phyloP scores from a whole-genome alignment of 2,329 filamentous ascomycete species.

The Reticulascus tulasneorum region DNA sequence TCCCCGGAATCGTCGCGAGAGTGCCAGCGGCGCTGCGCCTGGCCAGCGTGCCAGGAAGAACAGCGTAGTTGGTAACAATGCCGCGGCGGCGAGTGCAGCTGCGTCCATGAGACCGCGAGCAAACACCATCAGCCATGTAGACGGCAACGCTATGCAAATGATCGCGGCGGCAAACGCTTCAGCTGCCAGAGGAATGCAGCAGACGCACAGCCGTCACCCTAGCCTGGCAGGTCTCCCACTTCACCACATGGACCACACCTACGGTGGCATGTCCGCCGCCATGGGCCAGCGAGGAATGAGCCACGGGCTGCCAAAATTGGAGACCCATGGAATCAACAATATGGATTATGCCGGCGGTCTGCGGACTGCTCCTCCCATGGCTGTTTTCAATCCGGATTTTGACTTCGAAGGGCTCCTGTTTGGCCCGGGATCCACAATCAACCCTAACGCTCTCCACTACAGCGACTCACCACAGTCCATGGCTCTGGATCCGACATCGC shows the following conservation, averaged over 20 bases:
- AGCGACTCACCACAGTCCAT: conserved; percentile 70
- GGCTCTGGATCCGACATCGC: conserved; percentile 58
- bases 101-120: conserved; percentile 78
- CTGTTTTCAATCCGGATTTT: conserved; percentile 63
- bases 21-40: conserved; percentile 65
- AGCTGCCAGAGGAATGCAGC: conserved; percentile 41
- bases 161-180: conserved; percentile 57
- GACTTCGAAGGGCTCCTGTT: conserved; percentile 70
- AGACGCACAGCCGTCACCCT: conserved; percentile 60
- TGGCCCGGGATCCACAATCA: conserved; percentile 62
- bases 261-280: conserved; percentile 67
- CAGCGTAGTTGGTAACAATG: conserved; percentile 65
- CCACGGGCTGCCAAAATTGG: conserved; percentile 74
- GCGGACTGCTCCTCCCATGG: conserved; percentile 69
- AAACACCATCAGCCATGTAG: conserved; percentile 94
- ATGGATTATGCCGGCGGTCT: conserved; percentile 66
- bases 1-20: conserved; percentile 85
- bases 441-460: conserved; percentile 76
- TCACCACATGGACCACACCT: conserved; percentile 58
- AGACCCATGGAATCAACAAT: conserved; percentile 63
- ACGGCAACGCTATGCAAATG: conserved; percentile 70
- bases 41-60: conserved; percentile 82
- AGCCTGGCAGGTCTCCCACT: conserved; percentile 67
- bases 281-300: conserved; percentile 63
- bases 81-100: conserved; percentile 42